Percentiles rank a stretch among this genome's conserved stretches.
These are phyloP conservation scores for Naganishia cerealis DNA, from an alignment of 1,284 basidiomycete species.

Conservation along the genomic window DNA sequence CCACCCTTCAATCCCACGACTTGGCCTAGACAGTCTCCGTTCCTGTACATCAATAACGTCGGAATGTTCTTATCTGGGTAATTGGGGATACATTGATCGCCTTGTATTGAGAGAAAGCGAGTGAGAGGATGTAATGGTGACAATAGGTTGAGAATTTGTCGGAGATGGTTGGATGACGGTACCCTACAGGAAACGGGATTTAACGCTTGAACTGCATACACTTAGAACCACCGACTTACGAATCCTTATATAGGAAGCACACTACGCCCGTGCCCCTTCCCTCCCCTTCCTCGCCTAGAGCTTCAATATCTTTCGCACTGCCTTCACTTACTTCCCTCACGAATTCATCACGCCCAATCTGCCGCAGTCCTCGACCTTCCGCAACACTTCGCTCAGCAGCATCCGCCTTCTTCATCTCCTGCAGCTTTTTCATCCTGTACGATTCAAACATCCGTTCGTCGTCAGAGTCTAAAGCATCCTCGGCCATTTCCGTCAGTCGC, in stretches of 20 bases:
- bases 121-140: conserved; percentile 82
- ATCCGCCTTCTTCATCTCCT: conserved; percentile 65
- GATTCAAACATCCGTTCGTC: conserved; percentile 72
- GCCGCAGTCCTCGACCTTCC: conserved; percentile 63
- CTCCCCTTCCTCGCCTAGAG: conserved; percentile 42
- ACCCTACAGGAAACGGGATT: conserved; percentile 58
- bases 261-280: conserved; percentile 59
- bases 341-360: conserved; percentile 89
- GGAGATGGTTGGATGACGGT: conserved; percentile 73
- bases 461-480: conserved; percentile 71
- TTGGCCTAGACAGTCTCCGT: conserved; percentile 84
- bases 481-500: conserved; percentile 66
- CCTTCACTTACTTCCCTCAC: conserved; percentile 92
- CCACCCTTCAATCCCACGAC: conserved; percentile 75
- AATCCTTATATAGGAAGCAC: conserved; percentile 60
- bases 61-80: conserved; percentile 89
- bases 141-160: conserved; percentile 69
- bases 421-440: conserved; percentile 67
- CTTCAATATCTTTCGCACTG: conserved; percentile 63
- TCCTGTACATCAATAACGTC: conserved; percentile 87
- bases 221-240: conserved; percentile 46
- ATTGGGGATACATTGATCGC: conserved; percentile 92
- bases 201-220: not conserved
- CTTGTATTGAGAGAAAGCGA: conserved; percentile 94
- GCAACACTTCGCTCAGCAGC: conserved; percentile 72